phyloP scores from a whole-genome alignment of 495 filamentous ascomycete species.

The Aspergillus mulundensis region DNA sequence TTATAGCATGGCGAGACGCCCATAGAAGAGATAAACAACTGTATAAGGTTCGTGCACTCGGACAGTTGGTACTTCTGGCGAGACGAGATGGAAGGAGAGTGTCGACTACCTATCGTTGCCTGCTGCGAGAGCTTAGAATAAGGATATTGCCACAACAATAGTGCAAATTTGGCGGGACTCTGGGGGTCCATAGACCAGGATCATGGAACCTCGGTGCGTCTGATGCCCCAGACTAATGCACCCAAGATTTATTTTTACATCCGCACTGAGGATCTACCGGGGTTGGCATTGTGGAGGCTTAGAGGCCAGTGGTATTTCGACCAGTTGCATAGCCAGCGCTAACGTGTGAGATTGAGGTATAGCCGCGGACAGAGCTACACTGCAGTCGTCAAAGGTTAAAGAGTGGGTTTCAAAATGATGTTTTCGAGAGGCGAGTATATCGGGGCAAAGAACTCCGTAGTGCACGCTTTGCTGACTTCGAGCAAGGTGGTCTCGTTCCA shows the following conservation, averaged over 20 bases:
- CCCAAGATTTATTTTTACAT: constrained; percentile 7
- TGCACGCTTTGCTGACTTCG: background rate
- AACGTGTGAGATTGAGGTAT: background rate
- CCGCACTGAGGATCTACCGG: background rate
- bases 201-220: constrained; percentile 17
- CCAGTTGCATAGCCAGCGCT: background rate
- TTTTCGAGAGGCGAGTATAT: no score
- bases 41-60: background rate
- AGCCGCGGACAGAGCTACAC: no score
- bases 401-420: no score
- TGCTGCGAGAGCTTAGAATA: background rate
- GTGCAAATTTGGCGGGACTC: constrained; percentile 17
- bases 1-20: background rate
- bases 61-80: background rate
- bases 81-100: background rate
- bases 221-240: constrained; percentile 20
- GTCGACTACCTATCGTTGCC: background rate
- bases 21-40: background rate
- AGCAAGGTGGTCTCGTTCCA: background rate
- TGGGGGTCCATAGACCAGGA: constrained; percentile 9
- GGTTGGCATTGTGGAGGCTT: background rate
- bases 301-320: background rate
- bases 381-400: no score
- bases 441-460: background rate
- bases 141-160: constrained; percentile 6